A percentile compares a stretch with the other conserved stretches of the same genome.
Conservation (phyloP, 2,329 filamentous ascomycete species). For the Aureobasidium sp. region DNA sequence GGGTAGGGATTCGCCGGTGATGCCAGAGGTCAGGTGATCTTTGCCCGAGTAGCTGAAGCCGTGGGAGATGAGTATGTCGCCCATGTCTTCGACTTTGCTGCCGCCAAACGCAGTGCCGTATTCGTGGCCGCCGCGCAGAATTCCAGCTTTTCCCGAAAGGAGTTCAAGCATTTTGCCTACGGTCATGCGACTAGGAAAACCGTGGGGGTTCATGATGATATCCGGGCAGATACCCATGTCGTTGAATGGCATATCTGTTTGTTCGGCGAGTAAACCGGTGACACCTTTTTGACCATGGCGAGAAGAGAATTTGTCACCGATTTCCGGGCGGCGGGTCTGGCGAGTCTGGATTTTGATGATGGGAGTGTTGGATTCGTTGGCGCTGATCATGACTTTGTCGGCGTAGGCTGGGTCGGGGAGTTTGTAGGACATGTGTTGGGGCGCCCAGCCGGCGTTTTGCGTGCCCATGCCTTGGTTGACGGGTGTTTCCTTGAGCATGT, state of each 20-base stretch:
- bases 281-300: conserved; percentile 98
- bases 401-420: conserved; percentile 81
- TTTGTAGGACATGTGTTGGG: conserved; percentile 36
- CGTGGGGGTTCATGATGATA: conserved; percentile 99
- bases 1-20: conserved; percentile 87
- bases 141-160: conserved; percentile 85
- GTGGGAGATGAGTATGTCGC: conserved; percentile 70
- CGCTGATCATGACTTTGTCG: conserved; percentile 91
- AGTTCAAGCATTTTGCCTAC: conserved; percentile 97
- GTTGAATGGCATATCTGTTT: conserved; percentile 94
- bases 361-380: conserved; percentile 76
- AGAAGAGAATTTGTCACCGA: conserved; percentile 98
- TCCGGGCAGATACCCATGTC: conserved; percentile 88
- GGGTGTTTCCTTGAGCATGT: conserved; percentile 84
- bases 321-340: conserved; percentile 89
- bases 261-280: conserved; percentile 90
- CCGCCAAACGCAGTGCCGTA: conserved; percentile 86
- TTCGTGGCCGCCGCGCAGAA: conserved; percentile 75
- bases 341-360: conserved; percentile 91
- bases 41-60: conserved; percentile 97
- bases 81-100: conserved; percentile 84
- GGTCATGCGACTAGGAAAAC: conserved; percentile 99
- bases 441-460: conserved; percentile 32
- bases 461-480: conserved; percentile 65
- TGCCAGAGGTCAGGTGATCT: conserved; percentile 90